Evolutionary conservation across 495 filamentous ascomycete genomes (phyloP).

Genomic region (Parmelia sp.): DNA sequence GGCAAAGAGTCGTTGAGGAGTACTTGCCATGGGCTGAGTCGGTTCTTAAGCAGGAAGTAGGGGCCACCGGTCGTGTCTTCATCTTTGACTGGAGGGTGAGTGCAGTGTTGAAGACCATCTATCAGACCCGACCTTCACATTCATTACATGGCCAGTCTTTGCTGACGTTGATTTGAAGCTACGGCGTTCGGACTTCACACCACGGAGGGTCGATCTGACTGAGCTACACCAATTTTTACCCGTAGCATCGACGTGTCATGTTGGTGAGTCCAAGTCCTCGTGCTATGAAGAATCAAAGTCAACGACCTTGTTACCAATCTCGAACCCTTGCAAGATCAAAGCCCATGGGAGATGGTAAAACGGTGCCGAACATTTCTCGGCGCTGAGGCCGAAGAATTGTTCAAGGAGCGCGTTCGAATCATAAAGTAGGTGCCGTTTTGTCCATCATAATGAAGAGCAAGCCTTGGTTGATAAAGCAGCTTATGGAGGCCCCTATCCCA

Average conservation of each 20-base stretch:
- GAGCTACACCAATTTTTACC: neutral
- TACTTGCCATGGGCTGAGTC: neutral
- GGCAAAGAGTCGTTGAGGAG: neutral
- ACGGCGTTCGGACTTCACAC: slow-evolving; percentile 1
- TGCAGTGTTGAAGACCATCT: neutral
- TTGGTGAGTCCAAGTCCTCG: neutral
- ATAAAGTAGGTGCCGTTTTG: slow-evolving; percentile 8
- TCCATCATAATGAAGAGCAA: neutral
- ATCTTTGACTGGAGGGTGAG: slow-evolving; percentile 4
- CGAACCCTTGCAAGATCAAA: neutral
- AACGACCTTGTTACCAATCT: neutral
- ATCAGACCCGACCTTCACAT: neutral
- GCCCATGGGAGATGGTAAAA: neutral
- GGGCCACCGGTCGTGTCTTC: neutral
- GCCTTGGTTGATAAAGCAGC: slow-evolving; percentile 16
- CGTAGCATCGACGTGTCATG: slow-evolving; percentile 2
- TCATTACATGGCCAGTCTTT: neutral
- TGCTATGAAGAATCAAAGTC: neutral
- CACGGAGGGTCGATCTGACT: neutral
- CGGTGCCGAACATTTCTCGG: neutral
- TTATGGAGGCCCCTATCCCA: slow-evolving; percentile 31
- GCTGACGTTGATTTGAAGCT: neutral
- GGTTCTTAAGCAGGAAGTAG: neutral
- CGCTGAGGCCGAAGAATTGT: neutral
- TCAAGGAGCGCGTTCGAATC: slow-evolving; percentile 15